Evolutionary conservation across 805 yeast species (phyloP), one percentile per base, ranked within the genome.

Genomic region (Suhomyces tanzawaensis): DNA sequence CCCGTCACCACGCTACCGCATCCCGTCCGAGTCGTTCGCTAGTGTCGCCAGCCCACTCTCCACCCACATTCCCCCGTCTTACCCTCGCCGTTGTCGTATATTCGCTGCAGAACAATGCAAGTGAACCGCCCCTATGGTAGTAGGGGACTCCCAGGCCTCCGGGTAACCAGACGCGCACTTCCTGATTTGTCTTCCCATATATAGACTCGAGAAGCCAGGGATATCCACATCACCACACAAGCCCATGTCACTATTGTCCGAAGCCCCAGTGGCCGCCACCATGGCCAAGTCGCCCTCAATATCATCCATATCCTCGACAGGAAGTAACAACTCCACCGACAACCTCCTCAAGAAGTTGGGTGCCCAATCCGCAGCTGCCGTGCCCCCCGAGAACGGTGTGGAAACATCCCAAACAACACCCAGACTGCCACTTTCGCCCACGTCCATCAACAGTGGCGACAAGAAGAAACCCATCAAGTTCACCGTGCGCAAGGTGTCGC

Each of bases 401-500:
- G 7, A 7, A 21, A 11, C 24, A 21, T 7, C 19, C 7, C 7
- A 9, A 29, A 8, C 13, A 9, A n/a, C 14, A n/a, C 30, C 29
- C 29, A 24, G 17, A 9, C 19, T 26, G 16, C 37, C 37, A 16
- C 23, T 34, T 9, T 34, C 37, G n/a, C 37, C 37, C 18, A 25
- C 37, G 3, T 34, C 37, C 19, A 27, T 34, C 12, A 35, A 18
- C 28, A 28, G 33, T 21, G 19, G 13, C 21, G 24, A n/a, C 31
- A 25, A 33, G n/a, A 51, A 53, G 32, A 60, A 56, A 37, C 58
- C 69, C 11, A 48, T 62, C 30, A 58, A 51, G 40, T 63, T 63
- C 38, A 63, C 64, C 3, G 67, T 63, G 3, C 43, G 66, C 19
- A 61, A 59, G 42, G 65, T 62, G 4, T 53, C 58, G 6, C 57